phyloP scores from a whole-genome alignment of 495 filamentous ascomycete species.

The Xylaria curta region DNA sequence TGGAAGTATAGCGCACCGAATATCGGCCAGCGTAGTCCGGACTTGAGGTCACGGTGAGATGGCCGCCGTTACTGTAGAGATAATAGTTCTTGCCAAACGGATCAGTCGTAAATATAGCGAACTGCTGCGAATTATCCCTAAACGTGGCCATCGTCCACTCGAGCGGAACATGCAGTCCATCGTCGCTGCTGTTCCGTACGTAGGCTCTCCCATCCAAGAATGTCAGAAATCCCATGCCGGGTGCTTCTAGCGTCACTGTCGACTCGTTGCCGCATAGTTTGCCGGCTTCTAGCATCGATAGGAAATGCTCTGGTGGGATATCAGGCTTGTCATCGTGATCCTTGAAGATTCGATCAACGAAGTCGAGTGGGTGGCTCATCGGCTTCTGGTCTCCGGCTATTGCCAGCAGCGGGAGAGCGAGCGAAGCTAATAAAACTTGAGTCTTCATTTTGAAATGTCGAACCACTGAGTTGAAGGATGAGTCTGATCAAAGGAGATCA shows the following conservation, averaged over 20 bases:
- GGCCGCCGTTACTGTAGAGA: background rate
- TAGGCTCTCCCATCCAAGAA: background rate
- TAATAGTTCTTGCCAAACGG: constrained; percentile 7
- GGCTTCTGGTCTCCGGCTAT: background rate
- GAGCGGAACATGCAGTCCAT: background rate
- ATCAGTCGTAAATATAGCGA: background rate
- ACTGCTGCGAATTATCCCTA: background rate
- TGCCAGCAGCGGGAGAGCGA: background rate
- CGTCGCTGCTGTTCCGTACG: background rate
- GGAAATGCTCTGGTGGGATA: background rate
- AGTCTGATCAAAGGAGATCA: background rate
- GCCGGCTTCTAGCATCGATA: constrained; percentile 7
- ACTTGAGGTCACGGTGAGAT: background rate
- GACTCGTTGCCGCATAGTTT: constrained; percentile 5
- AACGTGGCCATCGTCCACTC: constrained; percentile 2
- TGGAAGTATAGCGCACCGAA: background rate
- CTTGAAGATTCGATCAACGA: background rate
- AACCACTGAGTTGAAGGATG: background rate
- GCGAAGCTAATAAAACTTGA: background rate
- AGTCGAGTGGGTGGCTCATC: background rate
- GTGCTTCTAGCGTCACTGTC: background rate
- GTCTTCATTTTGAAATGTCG: background rate
- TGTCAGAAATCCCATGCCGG: background rate
- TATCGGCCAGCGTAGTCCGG: constrained; percentile 1
- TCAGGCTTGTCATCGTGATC: background rate